A percentile compares a stretch with the other conserved stretches of the same genome.
Evolutionary conservation across 805 yeast species (phyloP).

Genomic region (Ogataea dorogensis): DNA sequence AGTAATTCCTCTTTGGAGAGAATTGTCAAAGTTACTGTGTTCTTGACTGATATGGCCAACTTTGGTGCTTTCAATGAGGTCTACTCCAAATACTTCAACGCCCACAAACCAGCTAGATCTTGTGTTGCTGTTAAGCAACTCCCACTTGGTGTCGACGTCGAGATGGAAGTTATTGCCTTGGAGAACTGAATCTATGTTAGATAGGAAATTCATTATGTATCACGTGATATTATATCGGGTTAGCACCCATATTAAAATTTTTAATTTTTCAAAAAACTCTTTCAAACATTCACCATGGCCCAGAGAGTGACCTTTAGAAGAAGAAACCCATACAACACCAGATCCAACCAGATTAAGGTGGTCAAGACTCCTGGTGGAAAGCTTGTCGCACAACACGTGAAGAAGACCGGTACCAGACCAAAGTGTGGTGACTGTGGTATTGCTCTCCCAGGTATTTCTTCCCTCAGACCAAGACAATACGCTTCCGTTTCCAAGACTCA

Average conservation of each 20-base stretch:
- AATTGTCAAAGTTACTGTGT: slow-evolving; percentile 84
- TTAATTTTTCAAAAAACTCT: slow-evolving; percentile 10
- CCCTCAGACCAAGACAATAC: slow-evolving; percentile 98
- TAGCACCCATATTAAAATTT: slow-evolving; percentile 9
- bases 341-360: slow-evolving; percentile 98
- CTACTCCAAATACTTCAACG: slow-evolving; percentile 72
- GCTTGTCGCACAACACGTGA: slow-evolving; percentile 96
- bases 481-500: slow-evolving; percentile 92
- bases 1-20: slow-evolving; percentile 81
- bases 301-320: slow-evolving; percentile 99
- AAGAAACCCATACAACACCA: slow-evolving; percentile 99
- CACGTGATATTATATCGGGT: slow-evolving; percentile 10
- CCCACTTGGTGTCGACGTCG: slow-evolving; percentile 91
- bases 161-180: slow-evolving; percentile 70
- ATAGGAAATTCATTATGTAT: background rate
- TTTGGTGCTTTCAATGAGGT: slow-evolving; percentile 85
- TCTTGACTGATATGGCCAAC: slow-evolving; percentile 85
- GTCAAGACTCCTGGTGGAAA: slow-evolving; percentile 99
- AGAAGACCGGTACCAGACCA: slow-evolving; percentile 85
- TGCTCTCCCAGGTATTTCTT: slow-evolving; percentile 67
- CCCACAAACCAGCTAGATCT: slow-evolving; percentile 93
- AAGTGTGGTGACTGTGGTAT: slow-evolving; percentile 87
- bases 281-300: slow-evolving; percentile 60
- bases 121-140: slow-evolving; percentile 93
- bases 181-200: slow-evolving; percentile 47